Evolutionary conservation across 2,329 filamentous ascomycete species (phyloP).

Genomic region (Fusarium marasasianum): DNA sequence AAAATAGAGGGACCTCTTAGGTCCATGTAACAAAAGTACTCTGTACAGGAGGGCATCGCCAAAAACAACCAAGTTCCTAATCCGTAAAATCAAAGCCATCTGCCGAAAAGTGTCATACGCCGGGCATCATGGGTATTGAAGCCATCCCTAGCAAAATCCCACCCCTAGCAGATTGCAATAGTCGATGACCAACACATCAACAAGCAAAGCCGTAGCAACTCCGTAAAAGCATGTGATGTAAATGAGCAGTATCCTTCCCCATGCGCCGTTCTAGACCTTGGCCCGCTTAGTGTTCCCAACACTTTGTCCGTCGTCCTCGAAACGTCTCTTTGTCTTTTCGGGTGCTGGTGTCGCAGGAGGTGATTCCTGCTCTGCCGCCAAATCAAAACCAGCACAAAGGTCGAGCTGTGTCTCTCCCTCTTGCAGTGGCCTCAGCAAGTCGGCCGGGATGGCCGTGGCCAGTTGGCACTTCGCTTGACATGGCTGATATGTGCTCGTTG

Average conservation of each 20-base stretch:
- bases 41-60: not conserved
- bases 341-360: constrained; percentile 15
- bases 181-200: not conserved
- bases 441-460: constrained; percentile 49
- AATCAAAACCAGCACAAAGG: constrained; percentile 43
- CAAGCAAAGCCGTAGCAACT: constrained; percentile 16
- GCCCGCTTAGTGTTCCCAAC: constrained; percentile 27
- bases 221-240: constrained; percentile 15
- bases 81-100: constrained; percentile 15
- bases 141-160: constrained; percentile 20
- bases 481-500: constrained; percentile 48
- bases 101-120: constrained; percentile 31
- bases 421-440: constrained; percentile 45
- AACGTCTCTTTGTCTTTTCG: constrained; percentile 28
- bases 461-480: constrained; percentile 48
- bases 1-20: not conserved
- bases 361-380: constrained; percentile 10
- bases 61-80: constrained; percentile 6
- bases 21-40: not conserved
- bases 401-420: constrained; percentile 48
- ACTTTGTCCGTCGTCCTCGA: constrained; percentile 11
- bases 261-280: constrained; percentile 29
- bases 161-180: constrained; percentile 21
- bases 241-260: constrained; percentile 1
- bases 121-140: constrained; percentile 40